Base-by-base conservation (phyloP, 2,329 filamentous ascomycete genomes). In the Colletotrichum chrysophilum region DNA sequence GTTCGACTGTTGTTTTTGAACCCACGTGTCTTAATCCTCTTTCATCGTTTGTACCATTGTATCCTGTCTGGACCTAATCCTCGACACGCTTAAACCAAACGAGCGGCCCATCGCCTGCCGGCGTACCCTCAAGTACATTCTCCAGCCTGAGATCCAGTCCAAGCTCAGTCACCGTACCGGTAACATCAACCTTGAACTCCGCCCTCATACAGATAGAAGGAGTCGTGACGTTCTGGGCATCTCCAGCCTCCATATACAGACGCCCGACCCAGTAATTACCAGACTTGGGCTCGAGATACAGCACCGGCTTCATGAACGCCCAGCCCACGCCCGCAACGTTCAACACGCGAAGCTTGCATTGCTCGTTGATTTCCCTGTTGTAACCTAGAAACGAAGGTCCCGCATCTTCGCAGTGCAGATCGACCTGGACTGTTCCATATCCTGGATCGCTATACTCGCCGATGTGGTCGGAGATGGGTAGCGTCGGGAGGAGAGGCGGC, bases 381-480 rank as follows among this genome's bases (percentile, higher is more conserved):
- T n/a, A 16, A 0, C 52, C 32, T 10, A 30, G 66, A 6, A 38
- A 18, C 18, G n/a, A n/a, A 24, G 21, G 12, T 7, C 28, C 24
- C 7, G 26, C 52, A 8, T 69, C 32, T 12, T 74, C 56, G 26
- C 80, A 81, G 10, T 73, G 34, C 5, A 77, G 36, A 7, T 73
- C 73, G 6, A 80, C 66, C 10, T 71, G 66, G 30, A 80, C 43
- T 16, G 72, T 74, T 1, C 79, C 79, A 24, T 80, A 81, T 16
- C 79, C 78, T 1, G 70, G 65, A 79, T 87, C 83, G 74, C 83
- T 82, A 78, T 86, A 87, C 67, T 85, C 82, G 68, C 85, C 85
- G 12, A 84, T 81, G 66, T 86, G 86, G 66, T 85, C 83, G 71
- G 85, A 82, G 80, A 87, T 83, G 78, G 86, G 84, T n/a, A 84